These are phyloP conservation scores for Aureobasidium sp. DNA, from an alignment of 2,329 filamentous ascomycete species.

Conservation along the genomic window DNA sequence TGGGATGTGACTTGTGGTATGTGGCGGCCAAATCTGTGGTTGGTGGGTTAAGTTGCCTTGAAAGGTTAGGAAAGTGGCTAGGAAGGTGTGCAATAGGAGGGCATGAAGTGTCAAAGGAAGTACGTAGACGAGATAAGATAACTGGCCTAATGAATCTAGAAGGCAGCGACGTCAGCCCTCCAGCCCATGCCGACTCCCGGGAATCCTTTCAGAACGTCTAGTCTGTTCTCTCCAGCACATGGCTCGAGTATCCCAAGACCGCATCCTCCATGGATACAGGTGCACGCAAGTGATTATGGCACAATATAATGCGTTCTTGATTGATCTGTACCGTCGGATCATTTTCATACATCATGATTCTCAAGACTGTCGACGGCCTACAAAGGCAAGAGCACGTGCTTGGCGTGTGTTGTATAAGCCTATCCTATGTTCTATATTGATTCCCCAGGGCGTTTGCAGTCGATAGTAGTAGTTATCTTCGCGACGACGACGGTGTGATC, in stretches of 20 bases:
- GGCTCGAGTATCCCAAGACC: background rate
- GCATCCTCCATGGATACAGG: background rate
- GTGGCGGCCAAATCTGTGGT: background rate
- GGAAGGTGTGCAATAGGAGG: background rate
- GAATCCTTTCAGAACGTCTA: background rate
- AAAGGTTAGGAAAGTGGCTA: background rate
- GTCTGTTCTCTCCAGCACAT: background rate
- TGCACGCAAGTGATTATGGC: background rate
- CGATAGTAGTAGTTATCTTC: background rate
- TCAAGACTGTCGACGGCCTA: background rate
- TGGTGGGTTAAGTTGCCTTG: background rate
- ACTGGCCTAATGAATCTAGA: background rate
- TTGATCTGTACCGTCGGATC: background rate
- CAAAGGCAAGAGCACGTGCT: background rate
- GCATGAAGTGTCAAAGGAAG: background rate
- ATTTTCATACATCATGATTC: background rate
- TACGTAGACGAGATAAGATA: constrained; percentile 3
- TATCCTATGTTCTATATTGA: background rate
- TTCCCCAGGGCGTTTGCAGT: background rate
- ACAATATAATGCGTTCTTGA: background rate
- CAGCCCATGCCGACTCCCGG: background rate
- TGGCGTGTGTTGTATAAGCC: background rate
- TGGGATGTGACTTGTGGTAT: background rate
- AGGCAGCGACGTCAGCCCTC: background rate
- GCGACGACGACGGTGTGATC: constrained; percentile 5